These are phyloP conservation scores for Alternaria sp. DNA, from an alignment of 2,329 filamentous ascomycete genomes.

Conservation along the genomic window DNA sequence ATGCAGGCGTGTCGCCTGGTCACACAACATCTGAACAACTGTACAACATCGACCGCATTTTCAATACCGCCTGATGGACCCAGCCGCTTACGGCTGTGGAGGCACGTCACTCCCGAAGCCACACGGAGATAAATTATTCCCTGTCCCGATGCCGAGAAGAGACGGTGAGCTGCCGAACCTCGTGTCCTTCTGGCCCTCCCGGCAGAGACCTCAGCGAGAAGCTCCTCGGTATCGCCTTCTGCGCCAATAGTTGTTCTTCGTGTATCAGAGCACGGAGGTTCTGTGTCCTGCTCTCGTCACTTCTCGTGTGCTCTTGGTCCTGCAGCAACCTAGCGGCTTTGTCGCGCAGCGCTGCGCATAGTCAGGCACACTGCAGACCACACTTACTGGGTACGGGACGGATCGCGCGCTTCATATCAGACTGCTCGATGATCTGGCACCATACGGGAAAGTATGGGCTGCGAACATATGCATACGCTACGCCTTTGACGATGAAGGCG, in stretches of 20 bases:
- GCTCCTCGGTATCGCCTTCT: conserved; percentile 1
- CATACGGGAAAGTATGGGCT: conserved; percentile 40
- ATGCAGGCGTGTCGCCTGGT: conserved; percentile 15
- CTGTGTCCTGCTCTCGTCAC: conserved; percentile 19
- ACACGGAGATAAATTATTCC: conserved; percentile 21
- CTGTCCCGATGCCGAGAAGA: conserved; percentile 23
- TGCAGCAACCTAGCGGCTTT: conserved; percentile 28
- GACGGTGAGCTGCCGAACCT: conserved; percentile 30
- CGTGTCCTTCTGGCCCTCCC: conserved; percentile 20
- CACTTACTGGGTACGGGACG: conserved; percentile 41
- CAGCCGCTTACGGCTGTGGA: conserved; percentile 11
- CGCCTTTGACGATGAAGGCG: conserved; percentile 42
- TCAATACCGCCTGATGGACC: conserved; percentile 3
- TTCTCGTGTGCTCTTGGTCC: conserved; percentile 26
- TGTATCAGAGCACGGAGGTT: conserved; percentile 16
- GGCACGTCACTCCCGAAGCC: conserved; percentile 22
- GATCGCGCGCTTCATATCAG: conserved; percentile 42
- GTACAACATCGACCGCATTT: conserved; percentile 12
- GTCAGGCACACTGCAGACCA: conserved; percentile 25
- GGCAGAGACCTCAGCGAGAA: conserved; percentile 18
- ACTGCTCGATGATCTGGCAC: conserved; percentile 51
- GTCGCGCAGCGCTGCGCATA: conserved; percentile 22
- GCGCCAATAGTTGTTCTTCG: conserved; percentile 5
- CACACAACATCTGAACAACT: conserved; percentile 6
- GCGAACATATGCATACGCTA: conserved; percentile 46